Evolutionary conservation across 75 land plant genomes (phyloP).

Genomic region (Ceratopteris richardii): DNA sequence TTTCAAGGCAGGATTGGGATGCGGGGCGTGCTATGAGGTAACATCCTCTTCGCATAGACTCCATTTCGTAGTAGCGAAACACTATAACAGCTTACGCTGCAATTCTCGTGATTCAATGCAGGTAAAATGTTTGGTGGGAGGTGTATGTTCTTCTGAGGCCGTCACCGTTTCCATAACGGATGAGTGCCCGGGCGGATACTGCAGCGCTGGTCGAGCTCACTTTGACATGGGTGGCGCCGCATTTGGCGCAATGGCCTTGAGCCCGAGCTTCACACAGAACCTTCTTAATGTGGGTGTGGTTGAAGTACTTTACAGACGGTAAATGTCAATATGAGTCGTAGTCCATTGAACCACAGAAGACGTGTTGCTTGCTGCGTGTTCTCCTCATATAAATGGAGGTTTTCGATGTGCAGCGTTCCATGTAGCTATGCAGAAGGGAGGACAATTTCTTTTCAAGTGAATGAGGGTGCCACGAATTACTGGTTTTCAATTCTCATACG

Average conservation of each 20-base stretch:
- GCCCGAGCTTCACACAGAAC: conserved; percentile 14
- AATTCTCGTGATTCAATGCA: neutral
- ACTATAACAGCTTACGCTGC: no score
- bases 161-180: conserved; percentile 45
- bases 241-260: conserved; percentile 46
- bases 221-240: conserved; percentile 68
- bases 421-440: conserved; percentile 33
- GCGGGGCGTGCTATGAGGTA: conserved; percentile 82
- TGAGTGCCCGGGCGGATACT: conserved; percentile 39
- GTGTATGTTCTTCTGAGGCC: conserved; percentile 29
- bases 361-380: no score
- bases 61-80: neutral
- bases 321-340: neutral
- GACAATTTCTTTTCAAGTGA: conserved; percentile 39
- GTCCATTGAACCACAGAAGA: no score
- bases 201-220: conserved; percentile 9
- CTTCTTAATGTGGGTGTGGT: conserved; percentile 40
- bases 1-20: conserved; percentile 57
- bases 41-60: neutral
- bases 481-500: conserved; percentile 44
- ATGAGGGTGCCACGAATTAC: conserved; percentile 35
- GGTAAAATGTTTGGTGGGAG: conserved; percentile 33
- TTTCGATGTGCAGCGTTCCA: conserved; percentile 25
- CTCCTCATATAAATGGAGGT: no score
- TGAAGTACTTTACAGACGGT: conserved; percentile 33